Evolutionary conservation across 371 early-diverging fungal species (phyloP).

Genomic region (Mucor mucedo): DNA sequence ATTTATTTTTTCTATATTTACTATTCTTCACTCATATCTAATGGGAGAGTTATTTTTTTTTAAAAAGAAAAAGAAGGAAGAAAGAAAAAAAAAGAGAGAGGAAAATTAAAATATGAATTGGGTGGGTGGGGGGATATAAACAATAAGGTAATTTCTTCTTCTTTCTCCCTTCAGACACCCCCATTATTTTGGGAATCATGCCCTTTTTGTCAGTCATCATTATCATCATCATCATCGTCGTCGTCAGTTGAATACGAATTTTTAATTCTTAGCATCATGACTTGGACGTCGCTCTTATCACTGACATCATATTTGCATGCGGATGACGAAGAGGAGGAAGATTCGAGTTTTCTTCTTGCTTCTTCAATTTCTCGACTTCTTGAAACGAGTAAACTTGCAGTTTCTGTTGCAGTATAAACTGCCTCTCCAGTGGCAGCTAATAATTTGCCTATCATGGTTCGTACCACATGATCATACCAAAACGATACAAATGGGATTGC

Average conservation of each 20-base stretch:
- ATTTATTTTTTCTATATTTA: too few species aligned
- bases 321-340: background rate
- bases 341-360: conserved; percentile 21
- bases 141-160: background rate
- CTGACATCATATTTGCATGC: background rate
- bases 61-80: too few species aligned
- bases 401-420: conserved; percentile 53
- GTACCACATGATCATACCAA: conserved; percentile 67
- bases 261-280: conserved; percentile 16
- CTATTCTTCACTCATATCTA: too few species aligned
- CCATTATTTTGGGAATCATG: too few species aligned
- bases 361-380: conserved; percentile 39
- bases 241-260: conserved; percentile 7
- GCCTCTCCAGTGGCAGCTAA: conserved; percentile 59
- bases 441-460: conserved; percentile 54
- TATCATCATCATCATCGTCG: background rate
- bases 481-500: conserved; percentile 59
- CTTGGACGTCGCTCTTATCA: background rate
- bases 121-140: too few species aligned
- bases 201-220: too few species aligned
- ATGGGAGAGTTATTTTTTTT: too few species aligned
- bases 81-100: too few species aligned
- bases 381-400: conserved; percentile 28
- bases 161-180: background rate
- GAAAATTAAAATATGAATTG: too few species aligned